A percentile compares a stretch with the other conserved stretches of the same genome.
phyloP scores from a whole-genome alignment of 257 asterid genomes.

The Coffea eugenioides region DNA sequence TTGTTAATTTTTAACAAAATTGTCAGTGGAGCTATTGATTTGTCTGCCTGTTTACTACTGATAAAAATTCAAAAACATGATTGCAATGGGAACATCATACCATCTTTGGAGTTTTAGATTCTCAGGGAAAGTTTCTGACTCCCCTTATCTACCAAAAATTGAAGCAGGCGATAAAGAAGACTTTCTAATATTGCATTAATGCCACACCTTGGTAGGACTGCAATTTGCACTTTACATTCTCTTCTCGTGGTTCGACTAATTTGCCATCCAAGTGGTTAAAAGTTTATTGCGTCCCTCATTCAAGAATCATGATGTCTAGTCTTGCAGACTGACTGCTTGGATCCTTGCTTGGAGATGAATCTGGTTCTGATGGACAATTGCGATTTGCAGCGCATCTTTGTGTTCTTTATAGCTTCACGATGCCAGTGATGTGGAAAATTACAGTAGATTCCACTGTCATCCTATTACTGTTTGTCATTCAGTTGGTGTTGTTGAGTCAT shows the following conservation, averaged over 20 bases:
- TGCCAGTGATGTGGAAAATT: not conserved
- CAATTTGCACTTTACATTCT: not conserved
- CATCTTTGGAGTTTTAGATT: not conserved
- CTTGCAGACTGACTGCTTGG: not conserved
- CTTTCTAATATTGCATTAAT: not conserved
- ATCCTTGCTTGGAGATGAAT: not conserved
- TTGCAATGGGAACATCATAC: not conserved
- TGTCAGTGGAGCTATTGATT: not conserved
- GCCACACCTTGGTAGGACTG: not conserved
- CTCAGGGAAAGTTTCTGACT: not conserved
- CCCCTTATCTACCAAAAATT: not conserved
- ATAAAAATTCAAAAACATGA: not conserved
- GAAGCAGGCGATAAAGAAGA: no score
- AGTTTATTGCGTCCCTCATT: not conserved
- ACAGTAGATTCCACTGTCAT: not conserved
- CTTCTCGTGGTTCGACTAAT: not conserved
- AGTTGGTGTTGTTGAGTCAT: not conserved
- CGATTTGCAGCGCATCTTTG: not conserved
- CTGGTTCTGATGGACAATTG: not conserved
- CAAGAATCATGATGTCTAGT: not conserved
- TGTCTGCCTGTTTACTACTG: no score
- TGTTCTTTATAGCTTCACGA: not conserved
- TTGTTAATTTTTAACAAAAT: not conserved
- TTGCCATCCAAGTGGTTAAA: not conserved
- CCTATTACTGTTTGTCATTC: not conserved